phyloP scores from a whole-genome alignment of 139 green algal species.

The Dunaliella sp. region DNA sequence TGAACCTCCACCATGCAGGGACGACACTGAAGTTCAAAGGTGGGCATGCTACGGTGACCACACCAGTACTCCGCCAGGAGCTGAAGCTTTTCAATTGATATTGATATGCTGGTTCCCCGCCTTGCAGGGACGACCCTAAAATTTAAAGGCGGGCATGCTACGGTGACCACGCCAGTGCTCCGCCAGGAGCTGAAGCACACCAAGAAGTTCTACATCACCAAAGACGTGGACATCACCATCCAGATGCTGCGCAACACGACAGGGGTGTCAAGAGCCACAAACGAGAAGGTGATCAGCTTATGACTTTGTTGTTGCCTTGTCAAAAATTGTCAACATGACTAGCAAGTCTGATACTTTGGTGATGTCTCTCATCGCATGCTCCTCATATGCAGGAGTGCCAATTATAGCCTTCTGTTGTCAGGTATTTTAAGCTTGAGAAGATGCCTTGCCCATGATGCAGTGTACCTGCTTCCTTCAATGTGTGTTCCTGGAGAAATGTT shows the following conservation, averaged over 20 bases:
- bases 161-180: slow-evolving; percentile 19
- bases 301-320: background rate
- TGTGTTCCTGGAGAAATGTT: too few species aligned
- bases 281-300: slow-evolving; percentile 35
- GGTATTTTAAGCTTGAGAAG: too few species aligned
- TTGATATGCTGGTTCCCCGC: too few species aligned
- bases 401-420: too few species aligned
- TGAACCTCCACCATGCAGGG: background rate
- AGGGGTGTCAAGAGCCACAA: slow-evolving; percentile 33
- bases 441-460: too few species aligned
- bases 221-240: slow-evolving; percentile 41
- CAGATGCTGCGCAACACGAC: slow-evolving; percentile 30
- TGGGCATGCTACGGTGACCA: background rate
- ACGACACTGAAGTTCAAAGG: background rate
- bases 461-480: background rate
- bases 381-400: background rate
- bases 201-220: slow-evolving; percentile 36
- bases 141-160: slow-evolving; percentile 11
- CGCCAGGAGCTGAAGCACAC: slow-evolving; percentile 28
- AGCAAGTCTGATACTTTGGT: background rate
- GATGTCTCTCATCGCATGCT: background rate
- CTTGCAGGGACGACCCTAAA: background rate
- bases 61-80: slow-evolving; percentile 24
- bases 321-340: background rate
- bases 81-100: slow-evolving; percentile 8